Conservation (phyloP, 768 basidiomycete genomes). For the Imleria badia region DNA sequence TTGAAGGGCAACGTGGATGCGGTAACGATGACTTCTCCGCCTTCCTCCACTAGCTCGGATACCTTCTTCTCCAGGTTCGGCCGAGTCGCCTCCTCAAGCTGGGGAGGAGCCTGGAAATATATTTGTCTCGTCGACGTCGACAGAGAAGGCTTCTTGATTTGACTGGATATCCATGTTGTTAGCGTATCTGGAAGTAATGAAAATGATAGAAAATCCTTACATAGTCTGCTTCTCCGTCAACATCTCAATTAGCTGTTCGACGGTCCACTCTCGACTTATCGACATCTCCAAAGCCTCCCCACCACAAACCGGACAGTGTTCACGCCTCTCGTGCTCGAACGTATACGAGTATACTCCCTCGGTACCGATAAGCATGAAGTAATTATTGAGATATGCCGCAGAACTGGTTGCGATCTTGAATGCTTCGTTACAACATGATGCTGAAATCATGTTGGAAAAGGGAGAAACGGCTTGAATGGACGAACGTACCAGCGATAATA, state of each 20-base stretch:
- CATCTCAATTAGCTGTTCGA: constrained; percentile 87
- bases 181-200: not conserved
- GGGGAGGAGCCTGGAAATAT: constrained; percentile 92
- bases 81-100: constrained; percentile 85
- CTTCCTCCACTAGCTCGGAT: constrained; percentile 72
- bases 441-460: constrained; percentile 37
- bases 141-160: constrained; percentile 95
- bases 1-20: constrained; percentile 88
- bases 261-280: constrained; percentile 69
- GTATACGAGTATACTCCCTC: constrained; percentile 97
- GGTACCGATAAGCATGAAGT: constrained; percentile 98
- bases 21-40: constrained; percentile 84
- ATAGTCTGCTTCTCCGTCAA: constrained; percentile 87
- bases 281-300: constrained; percentile 79
- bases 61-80: constrained; percentile 88
- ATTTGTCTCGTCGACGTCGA: constrained; percentile 74
- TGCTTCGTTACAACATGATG: constrained; percentile 97
- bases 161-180: constrained; percentile 49
- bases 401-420: constrained; percentile 98
- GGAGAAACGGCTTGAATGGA: not conserved
- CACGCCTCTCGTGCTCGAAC: constrained; percentile 90
- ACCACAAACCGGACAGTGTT: constrained; percentile 96
- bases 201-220: constrained; percentile 46
- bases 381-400: constrained; percentile 93
- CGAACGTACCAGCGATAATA: constrained; percentile 81